These are phyloP conservation scores for Chara braunii DNA, from an alignment of 139 green algal species.

Conservation along the genomic window DNA sequence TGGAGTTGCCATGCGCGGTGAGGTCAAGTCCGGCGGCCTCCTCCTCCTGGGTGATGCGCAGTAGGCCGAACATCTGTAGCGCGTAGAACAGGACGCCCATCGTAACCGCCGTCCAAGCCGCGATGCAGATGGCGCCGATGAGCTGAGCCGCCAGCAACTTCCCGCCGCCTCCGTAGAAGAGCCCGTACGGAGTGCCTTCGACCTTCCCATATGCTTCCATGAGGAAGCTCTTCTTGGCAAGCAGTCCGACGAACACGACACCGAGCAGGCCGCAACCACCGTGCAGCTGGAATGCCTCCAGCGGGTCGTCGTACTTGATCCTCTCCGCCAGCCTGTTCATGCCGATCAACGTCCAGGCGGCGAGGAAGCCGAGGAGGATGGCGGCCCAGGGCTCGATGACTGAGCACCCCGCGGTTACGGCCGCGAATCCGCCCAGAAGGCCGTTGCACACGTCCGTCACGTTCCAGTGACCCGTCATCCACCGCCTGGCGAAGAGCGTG, in stretches of 20 bases:
- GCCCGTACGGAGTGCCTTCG: slow-evolving; percentile 20
- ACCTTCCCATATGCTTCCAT: slow-evolving; percentile 28
- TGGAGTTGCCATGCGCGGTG: slow-evolving; percentile 53
- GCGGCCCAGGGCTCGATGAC: slow-evolving; percentile 40
- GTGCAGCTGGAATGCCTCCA: slow-evolving; percentile 68
- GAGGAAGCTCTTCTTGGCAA: slow-evolving; percentile 49
- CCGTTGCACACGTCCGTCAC: slow-evolving; percentile 39
- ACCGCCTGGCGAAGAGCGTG: slow-evolving; percentile 44
- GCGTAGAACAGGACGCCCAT: slow-evolving; percentile 60
- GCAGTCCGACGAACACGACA: slow-evolving; percentile 36
- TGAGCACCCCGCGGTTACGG: slow-evolving; percentile 24
- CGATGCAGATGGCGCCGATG: slow-evolving; percentile 56
- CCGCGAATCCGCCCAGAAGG: slow-evolving; percentile 26
- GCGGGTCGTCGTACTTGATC: slow-evolving; percentile 61
- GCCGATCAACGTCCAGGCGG: slow-evolving; percentile 33
- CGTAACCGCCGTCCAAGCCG: slow-evolving; percentile 50
- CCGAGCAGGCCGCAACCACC: slow-evolving; percentile 54
- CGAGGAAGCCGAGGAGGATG: slow-evolving; percentile 44
- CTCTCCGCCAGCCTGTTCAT: slow-evolving; percentile 27
- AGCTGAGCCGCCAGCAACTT: slow-evolving; percentile 49
- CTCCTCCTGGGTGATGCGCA: slow-evolving; percentile 43
- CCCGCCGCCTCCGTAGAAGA: slow-evolving; percentile 41
- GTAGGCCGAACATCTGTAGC: slow-evolving; percentile 49
- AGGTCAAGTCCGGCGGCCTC: slow-evolving; percentile 50
- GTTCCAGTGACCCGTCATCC: slow-evolving; percentile 25